Evolutionary conservation across 2,329 filamentous ascomycete genomes (phyloP).

Genomic region (Juglanconis sp.): DNA sequence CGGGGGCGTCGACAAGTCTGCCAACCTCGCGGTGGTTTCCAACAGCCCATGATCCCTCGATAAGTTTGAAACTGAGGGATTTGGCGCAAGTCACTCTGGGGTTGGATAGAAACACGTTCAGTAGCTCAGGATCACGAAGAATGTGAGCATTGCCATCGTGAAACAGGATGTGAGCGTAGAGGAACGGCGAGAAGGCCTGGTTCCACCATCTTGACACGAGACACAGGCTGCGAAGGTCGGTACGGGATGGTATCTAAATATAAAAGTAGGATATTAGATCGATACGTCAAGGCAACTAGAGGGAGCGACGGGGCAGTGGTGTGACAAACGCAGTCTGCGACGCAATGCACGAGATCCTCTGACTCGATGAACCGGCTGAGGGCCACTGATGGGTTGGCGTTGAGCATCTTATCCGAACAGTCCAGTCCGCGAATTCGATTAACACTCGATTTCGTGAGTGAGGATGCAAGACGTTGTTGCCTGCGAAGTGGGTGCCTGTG

Average conservation of each 20-base stretch:
- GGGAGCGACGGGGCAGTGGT: background rate
- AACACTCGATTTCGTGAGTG: background rate
- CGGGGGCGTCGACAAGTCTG: constrained; percentile 3
- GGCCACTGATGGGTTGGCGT: background rate
- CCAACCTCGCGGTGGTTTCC: constrained; percentile 9
- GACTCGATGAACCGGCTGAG: background rate
- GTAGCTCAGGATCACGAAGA: constrained; percentile 2
- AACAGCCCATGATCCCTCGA: constrained; percentile 12
- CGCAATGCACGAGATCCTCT: constrained; percentile 9
- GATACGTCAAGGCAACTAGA: background rate
- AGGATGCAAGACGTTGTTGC: background rate
- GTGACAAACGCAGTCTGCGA: background rate
- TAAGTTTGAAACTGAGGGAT: constrained; percentile 1
- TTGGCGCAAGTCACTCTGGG: background rate
- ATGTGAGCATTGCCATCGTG: constrained; percentile 10
- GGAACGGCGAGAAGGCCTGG: constrained; percentile 3
- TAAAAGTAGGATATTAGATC: background rate
- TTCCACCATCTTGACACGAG: constrained; percentile 11
- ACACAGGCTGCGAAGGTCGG: background rate
- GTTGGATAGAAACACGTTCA: background rate
- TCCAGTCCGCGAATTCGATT: too few relatives aligned
- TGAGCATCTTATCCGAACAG: background rate
- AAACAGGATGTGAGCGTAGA: constrained; percentile 10
- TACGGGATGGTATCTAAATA: background rate
- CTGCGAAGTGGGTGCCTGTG: too few relatives aligned